Conservation (phyloP, 2,329 filamentous ascomycete species). For the Aspergillus amoenus region DNA sequence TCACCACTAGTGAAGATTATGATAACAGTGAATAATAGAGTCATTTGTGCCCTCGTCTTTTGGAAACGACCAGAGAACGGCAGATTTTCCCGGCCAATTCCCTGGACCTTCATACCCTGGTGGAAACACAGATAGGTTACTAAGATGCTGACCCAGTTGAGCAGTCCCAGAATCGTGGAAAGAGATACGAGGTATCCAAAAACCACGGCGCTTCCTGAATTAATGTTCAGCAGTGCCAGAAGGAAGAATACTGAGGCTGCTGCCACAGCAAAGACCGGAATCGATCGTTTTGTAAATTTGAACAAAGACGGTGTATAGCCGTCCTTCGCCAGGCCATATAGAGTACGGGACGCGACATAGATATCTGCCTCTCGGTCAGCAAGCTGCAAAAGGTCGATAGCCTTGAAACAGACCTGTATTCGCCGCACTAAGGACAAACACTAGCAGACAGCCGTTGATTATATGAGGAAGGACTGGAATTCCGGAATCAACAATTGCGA, state of each 20-base stretch:
- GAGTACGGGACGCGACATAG: neutral
- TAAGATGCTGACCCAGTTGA: neutral
- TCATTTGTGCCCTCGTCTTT: too few species aligned
- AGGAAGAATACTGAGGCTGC: neutral
- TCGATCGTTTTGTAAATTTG: neutral
- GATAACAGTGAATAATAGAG: too few species aligned
- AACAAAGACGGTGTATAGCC: neutral
- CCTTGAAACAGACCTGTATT: too few species aligned
- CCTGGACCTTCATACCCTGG: too few species aligned
- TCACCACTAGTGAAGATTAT: too few species aligned
- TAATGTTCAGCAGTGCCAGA: neutral
- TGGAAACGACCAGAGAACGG: too few species aligned
- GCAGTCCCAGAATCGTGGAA: neutral
- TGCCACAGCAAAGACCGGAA: neutral
- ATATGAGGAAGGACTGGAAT: neutral
- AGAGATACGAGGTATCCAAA: neutral
- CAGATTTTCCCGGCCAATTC: too few species aligned
- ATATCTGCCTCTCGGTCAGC: neutral
- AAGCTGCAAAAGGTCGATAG: too few species aligned
- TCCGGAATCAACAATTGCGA: neutral
- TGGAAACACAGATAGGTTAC: neutral
- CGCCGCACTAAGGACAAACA: neutral
- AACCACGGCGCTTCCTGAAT: neutral
- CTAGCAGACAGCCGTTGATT: neutral
- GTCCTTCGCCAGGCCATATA: neutral